Evolutionary conservation across 2,329 filamentous ascomycete species (phyloP).

Genomic region (Aspergillus sp.): DNA sequence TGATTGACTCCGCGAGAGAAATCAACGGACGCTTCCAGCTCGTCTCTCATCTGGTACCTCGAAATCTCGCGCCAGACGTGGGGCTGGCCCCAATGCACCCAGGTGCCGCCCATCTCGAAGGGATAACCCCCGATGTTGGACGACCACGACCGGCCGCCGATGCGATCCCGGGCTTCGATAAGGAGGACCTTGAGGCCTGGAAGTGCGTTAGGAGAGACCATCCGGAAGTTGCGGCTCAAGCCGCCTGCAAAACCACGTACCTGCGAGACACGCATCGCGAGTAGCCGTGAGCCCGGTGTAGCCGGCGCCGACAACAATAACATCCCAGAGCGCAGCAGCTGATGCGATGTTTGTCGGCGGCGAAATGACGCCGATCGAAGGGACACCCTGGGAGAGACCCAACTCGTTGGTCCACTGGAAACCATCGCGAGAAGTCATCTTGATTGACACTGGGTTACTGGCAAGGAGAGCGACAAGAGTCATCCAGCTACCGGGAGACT

Average conservation of each 20-base stretch:
- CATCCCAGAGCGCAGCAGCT: too few species aligned
- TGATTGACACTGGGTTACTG: conserved; percentile 2
- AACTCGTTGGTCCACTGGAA: conserved; percentile 16
- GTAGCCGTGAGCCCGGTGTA: conserved; percentile 24
- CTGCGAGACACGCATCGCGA: conserved; percentile 17
- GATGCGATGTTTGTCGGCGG: too few species aligned
- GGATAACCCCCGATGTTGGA: conserved; percentile 36
- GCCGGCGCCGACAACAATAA: conserved; percentile 24
- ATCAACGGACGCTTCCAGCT: conserved; percentile 33
- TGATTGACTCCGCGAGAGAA: conserved; percentile 36
- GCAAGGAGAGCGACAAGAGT: too few species aligned
- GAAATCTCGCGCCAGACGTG: conserved; percentile 39
- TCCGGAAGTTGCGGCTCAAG: too few species aligned
- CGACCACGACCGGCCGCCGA: conserved; percentile 42
- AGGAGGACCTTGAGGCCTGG: conserved; percentile 34
- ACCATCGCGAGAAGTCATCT: conserved; percentile 16
- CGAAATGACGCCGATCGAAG: too few species aligned
- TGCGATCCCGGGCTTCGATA: conserved; percentile 40
- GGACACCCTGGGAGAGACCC: conserved; percentile 12
- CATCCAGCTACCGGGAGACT: too few species aligned
- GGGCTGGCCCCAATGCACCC: conserved; percentile 39
- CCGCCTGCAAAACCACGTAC: conserved; percentile 11
- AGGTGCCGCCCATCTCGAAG: conserved; percentile 44
- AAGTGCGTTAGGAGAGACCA: background rate
- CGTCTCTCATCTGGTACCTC: conserved; percentile 37